phyloP scores from a whole-genome alignment of 441 rosid species.

The Euphorbia schlechtendalii region DNA sequence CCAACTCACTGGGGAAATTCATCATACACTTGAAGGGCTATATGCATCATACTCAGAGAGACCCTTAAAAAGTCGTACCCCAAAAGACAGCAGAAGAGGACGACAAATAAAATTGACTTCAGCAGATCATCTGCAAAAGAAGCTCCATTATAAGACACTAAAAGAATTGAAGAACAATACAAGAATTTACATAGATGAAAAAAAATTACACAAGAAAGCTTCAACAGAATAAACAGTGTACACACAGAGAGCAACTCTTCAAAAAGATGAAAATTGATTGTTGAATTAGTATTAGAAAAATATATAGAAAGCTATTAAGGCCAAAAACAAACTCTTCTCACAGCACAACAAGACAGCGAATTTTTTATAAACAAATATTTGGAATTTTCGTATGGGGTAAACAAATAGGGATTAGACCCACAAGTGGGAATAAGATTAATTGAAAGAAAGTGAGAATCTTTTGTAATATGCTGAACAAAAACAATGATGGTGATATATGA shows the following conservation, averaged over 20 bases:
- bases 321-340: too few relatives aligned
- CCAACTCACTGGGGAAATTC: too few relatives aligned
- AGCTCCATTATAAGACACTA: too few relatives aligned
- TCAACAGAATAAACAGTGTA: slow-evolving; percentile 9
- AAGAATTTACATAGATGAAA: too few relatives aligned
- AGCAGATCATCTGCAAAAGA: slow-evolving; percentile 25
- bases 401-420: slow-evolving; percentile 15
- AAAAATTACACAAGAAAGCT: not conserved
- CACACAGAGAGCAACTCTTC: slow-evolving; percentile 22
- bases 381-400: too few relatives aligned
- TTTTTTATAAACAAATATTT: too few relatives aligned
- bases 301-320: slow-evolving; percentile 8
- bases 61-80: too few relatives aligned
- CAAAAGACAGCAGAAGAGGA: slow-evolving; percentile 12
- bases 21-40: too few relatives aligned
- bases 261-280: slow-evolving; percentile 19
- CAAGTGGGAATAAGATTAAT: not conserved
- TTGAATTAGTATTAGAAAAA: slow-evolving; percentile 12
- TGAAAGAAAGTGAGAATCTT: slow-evolving; percentile 20
- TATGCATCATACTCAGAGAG: too few relatives aligned
- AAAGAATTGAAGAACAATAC: too few relatives aligned
- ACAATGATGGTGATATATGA: slow-evolving; percentile 40
- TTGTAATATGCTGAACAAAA: slow-evolving; percentile 5
- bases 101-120: slow-evolving; percentile 14
- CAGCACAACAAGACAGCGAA: slow-evolving; percentile 19